These are phyloP conservation scores for Taphrina sp. DNA, from an alignment of 1,139 yeast species.

Conservation along the genomic window DNA sequence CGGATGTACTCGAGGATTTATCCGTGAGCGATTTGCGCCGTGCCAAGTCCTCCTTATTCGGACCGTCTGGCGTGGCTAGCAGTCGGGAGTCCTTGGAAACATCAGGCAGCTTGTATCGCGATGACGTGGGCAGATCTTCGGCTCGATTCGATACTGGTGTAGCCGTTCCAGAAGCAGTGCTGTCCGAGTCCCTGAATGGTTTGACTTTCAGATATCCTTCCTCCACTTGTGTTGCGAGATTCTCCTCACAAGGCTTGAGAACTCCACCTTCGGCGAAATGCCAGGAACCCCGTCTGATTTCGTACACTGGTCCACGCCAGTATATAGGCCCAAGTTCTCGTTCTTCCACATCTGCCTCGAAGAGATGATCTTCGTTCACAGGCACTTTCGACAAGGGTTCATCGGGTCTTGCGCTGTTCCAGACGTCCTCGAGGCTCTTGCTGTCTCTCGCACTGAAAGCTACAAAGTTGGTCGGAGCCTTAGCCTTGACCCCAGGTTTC, in stretches of 20 bases:
- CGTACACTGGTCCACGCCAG: constrained; percentile 88
- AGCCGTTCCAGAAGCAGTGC: neutral
- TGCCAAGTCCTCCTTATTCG: constrained; percentile 6
- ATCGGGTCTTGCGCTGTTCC: constrained; percentile 1
- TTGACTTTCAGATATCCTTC: constrained; percentile 50
- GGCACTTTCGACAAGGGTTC: constrained; percentile 44
- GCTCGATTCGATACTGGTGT: constrained; percentile 3
- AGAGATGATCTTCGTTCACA: constrained; percentile 79
- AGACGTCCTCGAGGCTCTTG: constrained; percentile 23
- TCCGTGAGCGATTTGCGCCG: constrained; percentile 8
- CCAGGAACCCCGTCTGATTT: constrained; percentile 86
- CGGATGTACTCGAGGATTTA: too few species aligned
- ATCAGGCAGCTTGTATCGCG: constrained; percentile 22
- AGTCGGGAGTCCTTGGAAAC: constrained; percentile 25
- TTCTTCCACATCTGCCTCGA: constrained; percentile 61
- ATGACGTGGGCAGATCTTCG: constrained; percentile 7
- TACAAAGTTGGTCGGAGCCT: constrained; percentile 25
- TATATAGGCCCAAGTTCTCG: constrained; percentile 66
- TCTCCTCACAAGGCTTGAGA: constrained; percentile 54
- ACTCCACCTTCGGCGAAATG: constrained; percentile 55
- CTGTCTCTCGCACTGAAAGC: constrained; percentile 13
- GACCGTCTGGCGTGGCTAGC: constrained; percentile 9
- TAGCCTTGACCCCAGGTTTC: constrained; percentile 32
- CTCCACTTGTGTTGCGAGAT: constrained; percentile 61
- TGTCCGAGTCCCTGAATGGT: constrained; percentile 30